These are phyloP conservation scores for Glonium stellatum DNA, from an alignment of 495 filamentous ascomycete species.

Conservation along the genomic window DNA sequence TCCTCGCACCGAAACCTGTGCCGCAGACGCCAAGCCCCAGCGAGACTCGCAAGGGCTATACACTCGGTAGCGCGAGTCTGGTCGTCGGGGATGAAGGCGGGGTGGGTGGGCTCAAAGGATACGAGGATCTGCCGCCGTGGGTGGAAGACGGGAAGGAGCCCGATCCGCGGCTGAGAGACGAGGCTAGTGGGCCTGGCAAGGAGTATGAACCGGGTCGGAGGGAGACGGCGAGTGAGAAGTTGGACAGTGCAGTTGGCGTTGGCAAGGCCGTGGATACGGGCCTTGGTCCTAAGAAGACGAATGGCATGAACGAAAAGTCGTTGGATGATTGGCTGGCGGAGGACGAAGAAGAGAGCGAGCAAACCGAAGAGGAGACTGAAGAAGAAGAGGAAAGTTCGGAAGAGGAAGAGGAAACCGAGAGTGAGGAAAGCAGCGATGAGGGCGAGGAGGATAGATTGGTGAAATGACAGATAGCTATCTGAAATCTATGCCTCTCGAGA, in stretches of 20 bases:
- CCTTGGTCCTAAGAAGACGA: conserved; percentile 31
- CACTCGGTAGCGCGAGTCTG: conserved; percentile 76
- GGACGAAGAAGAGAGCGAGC: conserved; percentile 45
- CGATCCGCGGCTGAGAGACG: conserved; percentile 60
- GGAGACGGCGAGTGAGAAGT: conserved; percentile 56
- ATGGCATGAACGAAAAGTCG: conserved; percentile 52
- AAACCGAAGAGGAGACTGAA: conserved; percentile 45
- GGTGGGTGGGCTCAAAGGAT: conserved; percentile 63
- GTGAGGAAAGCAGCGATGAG: conserved; percentile 41
- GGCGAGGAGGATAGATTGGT: conserved; percentile 42
- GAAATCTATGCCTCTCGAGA: background rate
- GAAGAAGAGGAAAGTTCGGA: conserved; percentile 44
- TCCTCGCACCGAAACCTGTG: conserved; percentile 89
- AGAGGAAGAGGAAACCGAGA: conserved; percentile 35
- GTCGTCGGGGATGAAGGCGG: conserved; percentile 71
- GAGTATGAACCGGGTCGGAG: conserved; percentile 40
- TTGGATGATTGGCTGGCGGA: conserved; percentile 87
- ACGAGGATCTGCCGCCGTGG: conserved; percentile 76
- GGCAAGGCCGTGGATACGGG: conserved; percentile 18
- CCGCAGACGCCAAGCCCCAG: conserved; percentile 81
- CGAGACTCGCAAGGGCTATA: conserved; percentile 64
- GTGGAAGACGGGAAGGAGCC: conserved; percentile 75
- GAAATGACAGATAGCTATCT: conserved; percentile 20
- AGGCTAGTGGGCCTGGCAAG: conserved; percentile 31
- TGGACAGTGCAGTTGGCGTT: conserved; percentile 42